Percentiles rank a stretch among this genome's conserved stretches.
Conservation (phyloP, 2,329 filamentous ascomycete genomes). For the Xylaria sp. region DNA sequence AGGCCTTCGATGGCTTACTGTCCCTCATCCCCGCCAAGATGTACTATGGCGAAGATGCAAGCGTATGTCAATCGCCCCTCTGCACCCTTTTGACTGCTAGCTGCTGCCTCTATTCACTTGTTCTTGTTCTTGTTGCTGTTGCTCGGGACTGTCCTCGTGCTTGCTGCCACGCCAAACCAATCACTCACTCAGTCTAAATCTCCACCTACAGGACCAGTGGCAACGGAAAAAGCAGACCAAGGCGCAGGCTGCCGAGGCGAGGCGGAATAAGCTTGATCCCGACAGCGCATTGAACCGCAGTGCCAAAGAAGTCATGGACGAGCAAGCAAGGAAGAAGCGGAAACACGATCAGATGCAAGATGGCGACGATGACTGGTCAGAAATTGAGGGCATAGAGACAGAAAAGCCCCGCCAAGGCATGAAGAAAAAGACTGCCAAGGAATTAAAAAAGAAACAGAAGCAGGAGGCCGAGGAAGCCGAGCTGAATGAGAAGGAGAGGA, state of each 20-base stretch:
- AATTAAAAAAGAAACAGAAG: conserved; percentile 61
- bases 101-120: not conserved
- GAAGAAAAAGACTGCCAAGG: conserved; percentile 59
- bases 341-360: conserved; percentile 66
- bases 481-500: conserved; percentile 56
- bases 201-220: conserved; percentile 81
- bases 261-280: conserved; percentile 89
- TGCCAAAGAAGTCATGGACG: conserved; percentile 93
- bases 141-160: not conserved
- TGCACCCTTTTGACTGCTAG: conserved; percentile 1
- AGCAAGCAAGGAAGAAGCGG: conserved; percentile 79
- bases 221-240: conserved; percentile 95
- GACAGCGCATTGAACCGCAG: conserved; percentile 82
- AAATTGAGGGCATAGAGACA: conserved; percentile 64
- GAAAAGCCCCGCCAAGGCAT: conserved; percentile 74
- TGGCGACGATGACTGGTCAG: conserved; percentile 57
- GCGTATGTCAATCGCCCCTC: conserved; percentile 64
- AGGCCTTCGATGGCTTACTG: conserved; percentile 87
- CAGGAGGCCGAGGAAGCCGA: conserved; percentile 55
- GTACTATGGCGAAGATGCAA: conserved; percentile 88
- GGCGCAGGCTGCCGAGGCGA: conserved; percentile 83
- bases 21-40: conserved; percentile 90
- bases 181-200: conserved; percentile 36
- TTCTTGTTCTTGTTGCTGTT: not conserved
- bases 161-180: conserved; percentile 28